Conservation (phyloP, 495 filamentous ascomycete species). For the Cenococcum geophilum region DNA sequence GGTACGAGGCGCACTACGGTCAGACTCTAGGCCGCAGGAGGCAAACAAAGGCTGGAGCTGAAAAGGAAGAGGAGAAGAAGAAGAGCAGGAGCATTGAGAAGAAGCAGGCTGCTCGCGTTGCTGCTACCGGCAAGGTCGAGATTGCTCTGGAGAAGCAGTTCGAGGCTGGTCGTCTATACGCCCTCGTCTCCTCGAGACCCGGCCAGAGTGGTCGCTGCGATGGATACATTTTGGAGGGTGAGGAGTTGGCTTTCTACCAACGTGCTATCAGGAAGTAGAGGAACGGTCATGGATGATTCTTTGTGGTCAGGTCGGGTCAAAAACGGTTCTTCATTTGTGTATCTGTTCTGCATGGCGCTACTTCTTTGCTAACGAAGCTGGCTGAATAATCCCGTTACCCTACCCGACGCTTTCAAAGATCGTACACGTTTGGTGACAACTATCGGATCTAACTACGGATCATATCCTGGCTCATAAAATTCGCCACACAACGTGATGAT, state of each 20-base stretch:
- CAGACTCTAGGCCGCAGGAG: slow-evolving; percentile 77
- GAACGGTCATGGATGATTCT: slow-evolving; percentile 18
- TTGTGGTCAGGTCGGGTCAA: slow-evolving; percentile 25
- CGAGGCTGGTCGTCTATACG: slow-evolving; percentile 94
- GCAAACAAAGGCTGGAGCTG: slow-evolving; percentile 53
- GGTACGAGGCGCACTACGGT: slow-evolving; percentile 99
- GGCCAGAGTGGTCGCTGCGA: slow-evolving; percentile 95
- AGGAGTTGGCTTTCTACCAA: slow-evolving; percentile 99
- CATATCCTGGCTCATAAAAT: no score
- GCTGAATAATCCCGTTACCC: slow-evolving; percentile 6
- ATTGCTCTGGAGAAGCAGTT: slow-evolving; percentile 90
- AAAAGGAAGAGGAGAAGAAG: slow-evolving; percentile 45
- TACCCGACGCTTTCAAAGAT: not conserved
- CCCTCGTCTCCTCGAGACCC: slow-evolving; percentile 82
- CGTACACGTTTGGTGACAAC: no score
- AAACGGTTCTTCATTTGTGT: slow-evolving; percentile 27
- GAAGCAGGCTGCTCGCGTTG: slow-evolving; percentile 86
- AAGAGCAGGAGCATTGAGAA: slow-evolving; percentile 77
- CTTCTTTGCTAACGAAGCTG: slow-evolving; percentile 21
- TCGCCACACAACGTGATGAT: no score
- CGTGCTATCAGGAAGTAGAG: slow-evolving; percentile 93
- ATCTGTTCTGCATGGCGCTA: slow-evolving; percentile 26
- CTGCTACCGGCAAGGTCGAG: slow-evolving; percentile 86
- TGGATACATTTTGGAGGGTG: slow-evolving; percentile 97
- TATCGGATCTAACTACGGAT: no score